A percentile compares a stretch with the other conserved stretches of the same genome.
phyloP scores from a whole-genome alignment of 371 early-diverging fungal genomes.

The Apophysomyces trapeziformis region DNA sequence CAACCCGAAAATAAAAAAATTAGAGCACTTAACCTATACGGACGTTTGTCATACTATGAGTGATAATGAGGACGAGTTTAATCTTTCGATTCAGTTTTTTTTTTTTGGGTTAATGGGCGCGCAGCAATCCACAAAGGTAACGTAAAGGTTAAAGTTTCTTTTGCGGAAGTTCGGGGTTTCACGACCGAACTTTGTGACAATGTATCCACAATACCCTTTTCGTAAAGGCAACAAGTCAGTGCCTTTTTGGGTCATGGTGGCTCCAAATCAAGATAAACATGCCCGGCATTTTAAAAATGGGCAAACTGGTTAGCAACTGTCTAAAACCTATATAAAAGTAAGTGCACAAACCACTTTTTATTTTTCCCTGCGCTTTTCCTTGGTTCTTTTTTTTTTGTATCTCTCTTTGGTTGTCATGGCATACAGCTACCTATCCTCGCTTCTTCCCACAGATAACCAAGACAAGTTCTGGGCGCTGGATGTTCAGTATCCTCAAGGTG shows the following conservation, averaged over 20 bases:
- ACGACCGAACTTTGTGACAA: too few relatives aligned
- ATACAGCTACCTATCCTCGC: background rate
- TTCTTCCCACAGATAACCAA: background rate
- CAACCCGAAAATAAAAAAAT: background rate
- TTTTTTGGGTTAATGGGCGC: too few relatives aligned
- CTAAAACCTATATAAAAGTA: background rate
- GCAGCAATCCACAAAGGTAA: too few relatives aligned
- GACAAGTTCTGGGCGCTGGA: background rate
- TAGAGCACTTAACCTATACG: background rate
- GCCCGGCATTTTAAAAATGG: background rate
- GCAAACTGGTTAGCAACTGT: background rate
- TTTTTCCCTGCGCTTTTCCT: background rate
- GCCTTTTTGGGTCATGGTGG: too few relatives aligned
- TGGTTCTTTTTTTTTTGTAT: background rate
- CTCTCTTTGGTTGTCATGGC: background rate
- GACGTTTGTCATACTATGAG: background rate
- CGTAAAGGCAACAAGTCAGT: too few relatives aligned
- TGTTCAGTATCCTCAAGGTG: background rate
- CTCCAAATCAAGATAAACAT: too few relatives aligned
- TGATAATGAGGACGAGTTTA: background rate
- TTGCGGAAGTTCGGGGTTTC: too few relatives aligned
- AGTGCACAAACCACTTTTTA: slow-evolving; percentile 3
- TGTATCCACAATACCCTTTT: too few relatives aligned
- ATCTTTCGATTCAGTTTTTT: too few relatives aligned
- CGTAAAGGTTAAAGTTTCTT: too few relatives aligned